Percentiles rank a stretch among this genome's conserved stretches.
These are phyloP conservation scores for Paraglomus brasilianum DNA, from an alignment of 192 early-diverging fungal genomes.

Conservation along the genomic window DNA sequence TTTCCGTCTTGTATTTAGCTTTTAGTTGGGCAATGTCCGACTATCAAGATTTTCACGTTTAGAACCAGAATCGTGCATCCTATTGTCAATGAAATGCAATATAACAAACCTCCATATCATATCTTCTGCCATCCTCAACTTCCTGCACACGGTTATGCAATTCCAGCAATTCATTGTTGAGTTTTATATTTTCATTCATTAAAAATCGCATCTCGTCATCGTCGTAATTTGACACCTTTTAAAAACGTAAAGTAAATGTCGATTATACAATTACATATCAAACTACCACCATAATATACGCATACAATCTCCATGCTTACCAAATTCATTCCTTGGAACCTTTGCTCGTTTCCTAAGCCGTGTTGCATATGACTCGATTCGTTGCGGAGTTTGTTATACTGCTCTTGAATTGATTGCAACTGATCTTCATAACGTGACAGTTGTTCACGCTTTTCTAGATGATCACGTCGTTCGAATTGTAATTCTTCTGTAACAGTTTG, in stretches of 20 bases:
- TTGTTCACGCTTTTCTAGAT: slow-evolving; percentile 26
- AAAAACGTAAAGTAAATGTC: too few relatives aligned
- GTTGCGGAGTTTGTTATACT: neutral
- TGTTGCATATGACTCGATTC: slow-evolving; percentile 24
- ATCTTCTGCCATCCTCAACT: neutral
- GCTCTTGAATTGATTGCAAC: slow-evolving; percentile 25
- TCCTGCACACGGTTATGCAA: neutral
- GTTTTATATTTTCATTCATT: slow-evolving; percentile 5
- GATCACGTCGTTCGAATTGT: slow-evolving; percentile 31
- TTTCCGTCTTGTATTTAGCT: slow-evolving; percentile 12
- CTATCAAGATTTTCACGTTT: neutral
- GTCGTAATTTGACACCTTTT: too few relatives aligned
- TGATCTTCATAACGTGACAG: slow-evolving; percentile 31
- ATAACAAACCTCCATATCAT: neutral
- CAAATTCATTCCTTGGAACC: neutral
- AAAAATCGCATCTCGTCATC: neutral
- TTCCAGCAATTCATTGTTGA: neutral
- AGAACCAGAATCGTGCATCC: neutral
- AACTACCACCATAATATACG: too few relatives aligned
- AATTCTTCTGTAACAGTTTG: slow-evolving; percentile 29
- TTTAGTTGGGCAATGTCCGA: neutral
- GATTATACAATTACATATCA: too few relatives aligned
- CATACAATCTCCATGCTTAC: neutral
- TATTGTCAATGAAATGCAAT: neutral
- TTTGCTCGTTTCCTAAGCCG: neutral